These are phyloP conservation scores for Alternaria burnsii DNA, from an alignment of 2,329 filamentous ascomycete genomes.

Conservation along the genomic window DNA sequence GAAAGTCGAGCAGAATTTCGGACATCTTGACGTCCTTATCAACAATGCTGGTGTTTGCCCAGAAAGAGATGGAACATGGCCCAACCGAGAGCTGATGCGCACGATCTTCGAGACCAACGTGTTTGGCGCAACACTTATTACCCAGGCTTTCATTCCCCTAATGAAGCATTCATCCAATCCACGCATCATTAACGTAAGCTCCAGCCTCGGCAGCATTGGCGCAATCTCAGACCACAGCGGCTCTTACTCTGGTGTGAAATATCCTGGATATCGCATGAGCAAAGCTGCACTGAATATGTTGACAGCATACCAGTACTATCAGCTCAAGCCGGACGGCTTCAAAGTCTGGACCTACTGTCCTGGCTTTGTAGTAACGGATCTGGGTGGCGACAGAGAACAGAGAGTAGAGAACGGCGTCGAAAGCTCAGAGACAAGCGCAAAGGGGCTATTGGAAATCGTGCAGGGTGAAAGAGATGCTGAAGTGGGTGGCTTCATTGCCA, in stretches of 20 bases:
- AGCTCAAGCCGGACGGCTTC: slow-evolving; percentile 31
- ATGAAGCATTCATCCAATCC: slow-evolving; percentile 42
- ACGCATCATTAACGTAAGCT: slow-evolving; percentile 49
- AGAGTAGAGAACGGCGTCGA: slow-evolving; percentile 27
- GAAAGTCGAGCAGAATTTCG: slow-evolving; percentile 38
- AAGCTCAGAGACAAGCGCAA: slow-evolving; percentile 44
- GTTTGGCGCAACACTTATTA: slow-evolving; percentile 45
- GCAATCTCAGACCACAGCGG: slow-evolving; percentile 25
- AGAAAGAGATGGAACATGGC: slow-evolving; percentile 17
- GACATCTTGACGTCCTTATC: slow-evolving; percentile 77
- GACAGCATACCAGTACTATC: slow-evolving; percentile 52
- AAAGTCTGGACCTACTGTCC: slow-evolving; percentile 46
- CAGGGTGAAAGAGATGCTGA: slow-evolving; percentile 43
- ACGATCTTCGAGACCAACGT: slow-evolving; percentile 50
- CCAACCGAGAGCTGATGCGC: slow-evolving; percentile 29
- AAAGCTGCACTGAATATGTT: slow-evolving; percentile 51
- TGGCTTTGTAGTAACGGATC: slow-evolving; percentile 42
- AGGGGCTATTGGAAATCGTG: slow-evolving; percentile 43
- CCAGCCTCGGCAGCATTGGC: slow-evolving; percentile 44
- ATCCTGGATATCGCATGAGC: slow-evolving; percentile 44
- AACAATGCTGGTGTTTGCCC: slow-evolving; percentile 78
- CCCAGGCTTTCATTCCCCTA: slow-evolving; percentile 44
- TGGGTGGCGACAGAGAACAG: slow-evolving; percentile 30
- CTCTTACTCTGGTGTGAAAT: slow-evolving; percentile 5
- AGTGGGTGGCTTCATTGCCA: slow-evolving; percentile 35